Evolutionary conservation across 495 filamentous ascomycete species (phyloP), one percentile per base, ranked within the genome.

Genomic region (Cudoniella acicularis): DNA sequence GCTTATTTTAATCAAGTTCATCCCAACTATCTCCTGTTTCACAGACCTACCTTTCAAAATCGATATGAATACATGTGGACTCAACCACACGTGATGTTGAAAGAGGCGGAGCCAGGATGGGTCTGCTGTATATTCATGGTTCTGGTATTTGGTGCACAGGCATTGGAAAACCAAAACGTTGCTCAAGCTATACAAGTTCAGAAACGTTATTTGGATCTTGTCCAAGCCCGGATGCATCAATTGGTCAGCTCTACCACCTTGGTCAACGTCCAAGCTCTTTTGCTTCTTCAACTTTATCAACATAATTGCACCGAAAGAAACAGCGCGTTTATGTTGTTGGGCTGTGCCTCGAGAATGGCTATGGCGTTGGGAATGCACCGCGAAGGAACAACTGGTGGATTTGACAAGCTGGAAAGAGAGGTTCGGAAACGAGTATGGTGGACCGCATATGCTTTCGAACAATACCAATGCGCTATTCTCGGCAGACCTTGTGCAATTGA

Each of bases 341-440:
- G 77, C 0, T 70, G 69, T 18, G 76, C 75, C 0, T 68, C 70
- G 4, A 67, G 75, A 13, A 69, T 80, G 49, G 73, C 77, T 21
- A 70, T 77, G 51, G 75, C 76, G 25, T 63, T 80, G 4, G 77
- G 77, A 8, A 73, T 80, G 65, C 77, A 80, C 47, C 70, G 75
- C 0, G 74, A 76, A 61, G 73, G 72, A 21, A 65, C 69, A 2
- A 66, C 67, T 13, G 65, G 61, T 17, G 64, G 69, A 9, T 73
- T 74, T 63, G 67, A 72, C 18, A 64, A 69, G 1, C 56, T 76
- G 17, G 71, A 76, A 30, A 59, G 70, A 50, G 73, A 78, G 41
- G 59, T 73, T 25, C 69, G 76, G 10, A 77, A 76, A 54, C 61
- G 72, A n/a, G 67, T 77, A n/a, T 80, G 74, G 72, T 78, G 77